These are phyloP conservation scores for Saccharomycodes ludwigii DNA, from an alignment of 805 yeast genomes.

Conservation along the genomic window DNA sequence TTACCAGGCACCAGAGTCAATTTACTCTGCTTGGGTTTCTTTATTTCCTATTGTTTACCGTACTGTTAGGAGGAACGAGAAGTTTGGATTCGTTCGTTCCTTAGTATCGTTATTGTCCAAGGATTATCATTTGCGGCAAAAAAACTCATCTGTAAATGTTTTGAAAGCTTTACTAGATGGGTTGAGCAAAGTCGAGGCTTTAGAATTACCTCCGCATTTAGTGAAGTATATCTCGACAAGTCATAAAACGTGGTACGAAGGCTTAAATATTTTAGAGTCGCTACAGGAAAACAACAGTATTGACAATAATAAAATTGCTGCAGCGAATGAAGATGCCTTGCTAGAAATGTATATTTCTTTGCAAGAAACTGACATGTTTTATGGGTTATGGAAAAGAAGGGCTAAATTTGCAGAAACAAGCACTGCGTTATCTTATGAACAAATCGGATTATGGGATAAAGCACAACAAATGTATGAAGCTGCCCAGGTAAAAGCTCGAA, in stretches of 20 bases:
- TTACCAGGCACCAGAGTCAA: slow-evolving; percentile 67
- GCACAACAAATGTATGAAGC: slow-evolving; percentile 90
- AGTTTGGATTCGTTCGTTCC: slow-evolving; percentile 72
- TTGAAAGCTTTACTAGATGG: slow-evolving; percentile 77
- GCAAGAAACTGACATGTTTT: slow-evolving; percentile 93
- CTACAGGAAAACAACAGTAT: slow-evolving; percentile 45
- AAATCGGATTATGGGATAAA: slow-evolving; percentile 87
- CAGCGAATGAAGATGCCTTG: slow-evolving; percentile 80
- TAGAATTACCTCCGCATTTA: slow-evolving; percentile 88
- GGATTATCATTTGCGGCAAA: slow-evolving; percentile 88
- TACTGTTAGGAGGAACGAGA: slow-evolving; percentile 67
- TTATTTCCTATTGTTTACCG: slow-evolving; percentile 72
- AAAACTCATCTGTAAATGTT: slow-evolving; percentile 76
- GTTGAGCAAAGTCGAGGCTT: slow-evolving; percentile 53
- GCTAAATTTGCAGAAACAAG: slow-evolving; percentile 91
- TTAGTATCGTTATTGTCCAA: slow-evolving; percentile 70
- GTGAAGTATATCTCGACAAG: slow-evolving; percentile 79
- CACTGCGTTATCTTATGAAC: slow-evolving; percentile 87
- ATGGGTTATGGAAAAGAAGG: slow-evolving; percentile 94
- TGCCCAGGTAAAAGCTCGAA: slow-evolving; percentile 92
- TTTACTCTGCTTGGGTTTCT: slow-evolving; percentile 72
- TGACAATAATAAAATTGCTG: slow-evolving; percentile 65
- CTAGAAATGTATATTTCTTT: slow-evolving; percentile 78
- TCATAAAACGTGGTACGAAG: slow-evolving; percentile 84
- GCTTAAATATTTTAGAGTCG: slow-evolving; percentile 72